Percentiles rank a stretch among this genome's conserved stretches.
Conservation (phyloP, 441 rosid species). For the Erodium chrysanthum region DNA sequence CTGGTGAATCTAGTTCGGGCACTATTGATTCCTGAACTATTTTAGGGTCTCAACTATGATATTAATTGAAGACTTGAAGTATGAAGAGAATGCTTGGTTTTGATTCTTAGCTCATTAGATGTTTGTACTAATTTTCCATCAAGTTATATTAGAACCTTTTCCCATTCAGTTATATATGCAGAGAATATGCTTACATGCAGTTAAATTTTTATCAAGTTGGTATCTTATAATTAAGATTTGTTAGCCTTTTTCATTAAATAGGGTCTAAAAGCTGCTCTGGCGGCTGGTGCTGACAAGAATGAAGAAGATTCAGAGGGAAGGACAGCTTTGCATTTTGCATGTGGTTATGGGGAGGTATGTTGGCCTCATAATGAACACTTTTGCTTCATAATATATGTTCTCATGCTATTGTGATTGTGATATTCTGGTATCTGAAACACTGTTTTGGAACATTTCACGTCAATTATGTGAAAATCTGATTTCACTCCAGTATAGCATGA, state of each 20-base stretch:
- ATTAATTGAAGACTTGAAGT: too few relatives aligned
- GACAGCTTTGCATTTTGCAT: slow-evolving; percentile 94
- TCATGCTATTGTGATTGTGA: background rate
- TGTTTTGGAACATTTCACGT: background rate
- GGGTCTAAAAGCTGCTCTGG: slow-evolving; percentile 82
- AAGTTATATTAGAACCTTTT: too few relatives aligned
- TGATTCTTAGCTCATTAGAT: too few relatives aligned
- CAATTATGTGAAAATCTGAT: too few relatives aligned
- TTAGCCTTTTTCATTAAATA: slow-evolving; percentile 20
- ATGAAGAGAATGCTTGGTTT: too few relatives aligned
- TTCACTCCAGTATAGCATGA: background rate
- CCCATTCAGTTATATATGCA: too few relatives aligned
- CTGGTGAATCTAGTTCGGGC: too few relatives aligned
- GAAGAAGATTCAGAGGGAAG: slow-evolving; percentile 98
- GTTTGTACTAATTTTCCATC: too few relatives aligned
- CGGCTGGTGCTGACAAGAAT: slow-evolving; percentile 81
- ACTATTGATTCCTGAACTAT: too few relatives aligned
- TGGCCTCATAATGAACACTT: slow-evolving; percentile 7
- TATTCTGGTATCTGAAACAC: background rate
- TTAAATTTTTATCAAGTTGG: background rate
- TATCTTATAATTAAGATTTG: background rate
- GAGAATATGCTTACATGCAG: too few relatives aligned
- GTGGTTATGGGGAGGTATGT: slow-evolving; percentile 97
- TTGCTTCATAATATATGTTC: background rate
- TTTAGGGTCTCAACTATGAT: too few relatives aligned